A percentile compares a stretch with the other conserved stretches of the same genome.
Evolutionary conservation across 257 asterid genomes (phyloP).

Genomic region (Paraleonurus japonicus): DNA sequence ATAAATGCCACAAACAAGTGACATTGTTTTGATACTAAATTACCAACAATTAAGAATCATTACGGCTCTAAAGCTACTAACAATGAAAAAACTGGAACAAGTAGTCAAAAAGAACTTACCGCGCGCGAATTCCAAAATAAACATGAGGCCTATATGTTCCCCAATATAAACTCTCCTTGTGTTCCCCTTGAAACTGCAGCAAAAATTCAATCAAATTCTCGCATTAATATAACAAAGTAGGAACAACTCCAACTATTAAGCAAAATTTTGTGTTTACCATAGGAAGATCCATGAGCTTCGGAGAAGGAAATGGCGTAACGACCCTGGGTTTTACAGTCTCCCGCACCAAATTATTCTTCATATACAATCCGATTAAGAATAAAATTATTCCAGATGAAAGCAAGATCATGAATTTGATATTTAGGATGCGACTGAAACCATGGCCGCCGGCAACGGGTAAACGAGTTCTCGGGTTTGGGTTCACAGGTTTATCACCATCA

Average conservation of each 20-base stretch:
- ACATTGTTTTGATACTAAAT: background rate
- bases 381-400: slow-evolving; percentile 38
- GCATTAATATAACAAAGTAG: background rate
- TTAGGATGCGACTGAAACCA: slow-evolving; percentile 37
- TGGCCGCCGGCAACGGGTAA: slow-evolving; percentile 30
- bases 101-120: slow-evolving; percentile 41
- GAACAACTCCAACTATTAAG: background rate
- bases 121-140: slow-evolving; percentile 88
- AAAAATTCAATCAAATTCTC: slow-evolving; percentile 15
- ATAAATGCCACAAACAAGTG: background rate
- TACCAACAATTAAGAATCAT: background rate
- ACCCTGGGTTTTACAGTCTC: slow-evolving; percentile 60
- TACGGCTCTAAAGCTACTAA: background rate
- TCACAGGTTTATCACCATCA: slow-evolving; percentile 32
- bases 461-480: slow-evolving; percentile 33
- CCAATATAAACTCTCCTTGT: slow-evolving; percentile 94
- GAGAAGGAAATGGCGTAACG: slow-evolving; percentile 86
- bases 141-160: slow-evolving; percentile 97
- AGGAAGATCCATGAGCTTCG: slow-evolving; percentile 90
- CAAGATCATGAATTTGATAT: slow-evolving; percentile 30
- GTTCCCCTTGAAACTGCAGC: slow-evolving; percentile 89
- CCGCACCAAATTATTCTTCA: slow-evolving; percentile 36
- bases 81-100: background rate
- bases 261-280: slow-evolving; percentile 43
- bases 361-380: slow-evolving; percentile 36